Evolutionary conservation across 331 rosid species (phyloP).

Genomic region (Pyrus hybrid): DNA sequence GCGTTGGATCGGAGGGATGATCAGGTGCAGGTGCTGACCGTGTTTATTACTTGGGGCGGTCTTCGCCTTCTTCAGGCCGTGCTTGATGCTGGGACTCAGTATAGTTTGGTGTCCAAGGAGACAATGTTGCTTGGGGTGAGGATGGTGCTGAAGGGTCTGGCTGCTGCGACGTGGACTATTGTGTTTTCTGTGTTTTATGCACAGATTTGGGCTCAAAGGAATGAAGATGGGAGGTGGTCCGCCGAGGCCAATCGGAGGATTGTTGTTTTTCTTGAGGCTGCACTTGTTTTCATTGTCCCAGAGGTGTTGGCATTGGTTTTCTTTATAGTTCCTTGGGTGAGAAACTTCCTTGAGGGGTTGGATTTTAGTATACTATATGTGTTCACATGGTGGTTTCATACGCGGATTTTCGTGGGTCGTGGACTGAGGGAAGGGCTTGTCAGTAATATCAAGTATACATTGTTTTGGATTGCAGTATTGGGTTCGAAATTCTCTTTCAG

Average conservation of each 20-base stretch:
- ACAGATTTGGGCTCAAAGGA: slow-evolving; percentile 66
- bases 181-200: slow-evolving; percentile 64
- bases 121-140: slow-evolving; percentile 70
- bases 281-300: slow-evolving; percentile 52
- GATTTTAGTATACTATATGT: slow-evolving; percentile 53
- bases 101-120: slow-evolving; percentile 81
- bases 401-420: slow-evolving; percentile 83
- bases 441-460: slow-evolving; percentile 59
- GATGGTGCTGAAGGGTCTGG: slow-evolving; percentile 71
- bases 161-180: slow-evolving; percentile 63
- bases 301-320: slow-evolving; percentile 63
- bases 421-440: slow-evolving; percentile 76
- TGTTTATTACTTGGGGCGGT: slow-evolving; percentile 81
- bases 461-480: slow-evolving; percentile 63
- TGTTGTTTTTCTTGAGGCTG: slow-evolving; percentile 50
- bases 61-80: slow-evolving; percentile 70
- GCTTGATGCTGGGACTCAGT: slow-evolving; percentile 96
- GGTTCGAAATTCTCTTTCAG: slow-evolving; percentile 79
- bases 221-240: slow-evolving; percentile 51
- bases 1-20: slow-evolving; percentile 50
- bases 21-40: slow-evolving; percentile 59
- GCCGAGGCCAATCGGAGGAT: slow-evolving; percentile 54
- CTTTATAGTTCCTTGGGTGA: slow-evolving; percentile 66
- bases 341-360: slow-evolving; percentile 57
- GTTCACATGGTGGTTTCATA: slow-evolving; percentile 88